These are phyloP conservation scores for Coniochaeta sp. DNA, from an alignment of 2,329 filamentous ascomycete species.

Conservation along the genomic window DNA sequence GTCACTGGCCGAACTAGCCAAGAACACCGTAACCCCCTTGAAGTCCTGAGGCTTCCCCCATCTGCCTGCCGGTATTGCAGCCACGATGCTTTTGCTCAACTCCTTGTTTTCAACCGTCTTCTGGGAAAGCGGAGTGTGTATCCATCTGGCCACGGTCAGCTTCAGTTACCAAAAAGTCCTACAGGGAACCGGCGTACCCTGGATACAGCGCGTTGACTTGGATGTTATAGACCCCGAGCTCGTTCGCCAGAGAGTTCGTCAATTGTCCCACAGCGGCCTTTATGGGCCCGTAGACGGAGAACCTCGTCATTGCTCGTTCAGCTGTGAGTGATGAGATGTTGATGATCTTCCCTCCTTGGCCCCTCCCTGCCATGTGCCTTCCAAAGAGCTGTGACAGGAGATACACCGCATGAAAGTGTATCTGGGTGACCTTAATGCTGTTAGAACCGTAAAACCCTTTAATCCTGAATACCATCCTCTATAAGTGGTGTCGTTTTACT, in stretches of 20 bases:
- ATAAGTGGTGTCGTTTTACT: neutral
- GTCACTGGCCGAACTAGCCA: constrained; percentile 52
- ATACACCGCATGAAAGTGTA: constrained; percentile 9
- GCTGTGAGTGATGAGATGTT: constrained; percentile 12
- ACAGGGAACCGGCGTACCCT: constrained; percentile 2
- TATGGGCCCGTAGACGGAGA: constrained; percentile 12
- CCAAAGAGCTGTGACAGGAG: constrained; percentile 8
- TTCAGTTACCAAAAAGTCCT: neutral
- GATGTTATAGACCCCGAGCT: constrained; percentile 10
- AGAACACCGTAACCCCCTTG: constrained; percentile 55
- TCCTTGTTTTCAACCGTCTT: constrained; percentile 38
- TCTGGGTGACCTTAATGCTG: constrained; percentile 4
- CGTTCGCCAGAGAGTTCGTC: constrained; percentile 12
- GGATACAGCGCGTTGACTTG: constrained; percentile 10
- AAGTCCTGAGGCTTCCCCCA: constrained; percentile 63
- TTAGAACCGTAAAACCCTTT: neutral
- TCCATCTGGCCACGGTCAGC: constrained; percentile 1
- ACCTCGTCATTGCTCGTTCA: constrained; percentile 8
- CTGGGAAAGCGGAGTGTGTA: constrained; percentile 6
- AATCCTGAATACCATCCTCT: neutral
- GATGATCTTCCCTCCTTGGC: constrained; percentile 11
- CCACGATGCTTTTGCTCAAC: constrained; percentile 50
- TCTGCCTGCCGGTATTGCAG: constrained; percentile 56
- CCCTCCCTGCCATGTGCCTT: constrained; percentile 8
- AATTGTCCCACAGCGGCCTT: constrained; percentile 11